Percentiles rank a stretch among this genome's conserved stretches.
These are phyloP conservation scores for Aspergillus flavus DNA, from an alignment of 2,329 filamentous ascomycete genomes.

Conservation along the genomic window DNA sequence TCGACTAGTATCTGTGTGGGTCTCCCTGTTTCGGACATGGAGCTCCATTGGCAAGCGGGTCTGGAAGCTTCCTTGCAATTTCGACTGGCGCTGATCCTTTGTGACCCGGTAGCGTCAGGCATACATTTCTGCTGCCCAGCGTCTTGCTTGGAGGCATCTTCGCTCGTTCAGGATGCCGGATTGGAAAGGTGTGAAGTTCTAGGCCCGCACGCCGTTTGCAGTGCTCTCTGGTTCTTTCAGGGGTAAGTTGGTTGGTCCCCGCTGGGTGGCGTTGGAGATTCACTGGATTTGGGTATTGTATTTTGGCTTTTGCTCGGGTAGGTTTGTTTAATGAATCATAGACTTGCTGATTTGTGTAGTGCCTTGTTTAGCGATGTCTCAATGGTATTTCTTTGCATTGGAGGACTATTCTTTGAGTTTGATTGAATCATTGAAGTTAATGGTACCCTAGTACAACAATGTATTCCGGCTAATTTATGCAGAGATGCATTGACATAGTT, in stretches of 20 bases:
- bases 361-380: not conserved
- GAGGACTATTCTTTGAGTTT: not conserved
- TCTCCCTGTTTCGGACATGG: not conserved
- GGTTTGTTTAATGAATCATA: not conserved
- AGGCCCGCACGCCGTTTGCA: too few species aligned
- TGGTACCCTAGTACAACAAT: not conserved
- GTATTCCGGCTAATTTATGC: too few species aligned
- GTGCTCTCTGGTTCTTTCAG: not conserved
- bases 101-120: not conserved
- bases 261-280: not conserved
- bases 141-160: not conserved
- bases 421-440: not conserved
- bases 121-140: not conserved
- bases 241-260: not conserved
- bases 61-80: not conserved
- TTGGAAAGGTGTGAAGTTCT: not conserved
- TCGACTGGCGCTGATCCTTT: not conserved
- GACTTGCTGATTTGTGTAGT: not conserved
- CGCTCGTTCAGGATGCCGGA: not conserved
- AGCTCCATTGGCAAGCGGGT: not conserved
- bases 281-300: too few species aligned
- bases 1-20: not conserved
- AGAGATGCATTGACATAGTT: too few species aligned
- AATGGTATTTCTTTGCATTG: not conserved
- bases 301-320: too few species aligned